These are phyloP conservation scores for Cladosporium sp. DNA, from an alignment of 2,329 filamentous ascomycete genomes.

Conservation along the genomic window DNA sequence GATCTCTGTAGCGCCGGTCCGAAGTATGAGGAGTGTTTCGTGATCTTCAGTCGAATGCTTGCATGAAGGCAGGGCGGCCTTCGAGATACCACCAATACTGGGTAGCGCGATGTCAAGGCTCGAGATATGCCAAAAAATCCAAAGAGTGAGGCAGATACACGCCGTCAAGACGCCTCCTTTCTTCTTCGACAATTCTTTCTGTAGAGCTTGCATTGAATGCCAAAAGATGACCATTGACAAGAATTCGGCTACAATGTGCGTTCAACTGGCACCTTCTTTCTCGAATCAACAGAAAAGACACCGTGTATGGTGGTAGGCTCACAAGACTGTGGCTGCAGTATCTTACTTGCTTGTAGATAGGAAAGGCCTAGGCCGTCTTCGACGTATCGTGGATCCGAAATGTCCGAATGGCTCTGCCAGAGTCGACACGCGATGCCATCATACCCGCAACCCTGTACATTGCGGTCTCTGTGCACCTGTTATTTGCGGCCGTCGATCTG, in stretches of 20 bases:
- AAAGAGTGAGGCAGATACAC: not conserved
- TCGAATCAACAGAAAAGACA: not conserved
- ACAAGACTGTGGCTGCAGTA: not conserved
- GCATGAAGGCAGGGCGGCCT: not conserved
- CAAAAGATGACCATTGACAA: not conserved
- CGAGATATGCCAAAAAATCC: not conserved
- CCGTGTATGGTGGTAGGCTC: not conserved
- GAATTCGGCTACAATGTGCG: not conserved
- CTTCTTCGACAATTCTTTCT: not conserved
- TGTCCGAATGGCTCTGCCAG: not conserved
- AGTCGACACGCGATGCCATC: not conserved
- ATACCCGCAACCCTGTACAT: not conserved
- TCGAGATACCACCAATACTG: not conserved
- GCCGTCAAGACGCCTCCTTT: not conserved
- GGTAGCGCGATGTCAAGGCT: not conserved
- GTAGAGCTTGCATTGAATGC: not conserved
- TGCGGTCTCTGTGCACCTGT: not conserved
- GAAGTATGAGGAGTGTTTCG: slow-evolving; percentile 58
- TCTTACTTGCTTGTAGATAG: not conserved
- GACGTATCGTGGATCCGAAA: not conserved
- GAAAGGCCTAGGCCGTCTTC: not conserved
- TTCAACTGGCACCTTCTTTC: not conserved
- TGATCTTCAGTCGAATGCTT: slow-evolving; percentile 36
- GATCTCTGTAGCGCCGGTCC: slow-evolving; percentile 60
- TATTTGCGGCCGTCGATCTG: not conserved